Percentiles rank a stretch among this genome's conserved stretches.
Evolutionary conservation across 106 monocot species (phyloP).

Genomic region (Gastrodia elata): DNA sequence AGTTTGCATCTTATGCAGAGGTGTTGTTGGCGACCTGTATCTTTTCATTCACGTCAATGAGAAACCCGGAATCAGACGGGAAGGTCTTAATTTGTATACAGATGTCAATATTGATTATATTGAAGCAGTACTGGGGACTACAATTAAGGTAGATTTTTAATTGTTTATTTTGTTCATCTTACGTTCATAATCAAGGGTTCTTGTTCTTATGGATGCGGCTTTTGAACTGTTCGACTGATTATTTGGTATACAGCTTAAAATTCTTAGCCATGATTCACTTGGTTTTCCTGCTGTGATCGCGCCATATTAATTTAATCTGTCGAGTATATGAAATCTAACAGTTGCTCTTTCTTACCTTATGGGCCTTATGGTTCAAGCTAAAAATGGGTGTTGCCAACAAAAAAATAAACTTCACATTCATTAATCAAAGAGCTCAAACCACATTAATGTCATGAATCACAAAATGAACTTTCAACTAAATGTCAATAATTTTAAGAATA

Average conservation of each 20-base stretch:
- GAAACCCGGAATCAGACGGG: slow-evolving; percentile 68
- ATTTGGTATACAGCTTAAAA: background rate
- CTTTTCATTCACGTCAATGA: slow-evolving; percentile 63
- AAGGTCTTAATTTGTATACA: slow-evolving; percentile 74
- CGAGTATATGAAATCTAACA: background rate
- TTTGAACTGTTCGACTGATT: background rate
- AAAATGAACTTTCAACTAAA: too few species aligned
- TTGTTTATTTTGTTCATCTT: background rate
- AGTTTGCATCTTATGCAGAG: slow-evolving; percentile 34
- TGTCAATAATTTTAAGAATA: too few species aligned
- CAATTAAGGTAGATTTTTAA: slow-evolving; percentile 42
- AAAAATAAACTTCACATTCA: too few species aligned
- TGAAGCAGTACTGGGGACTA: slow-evolving; percentile 86
- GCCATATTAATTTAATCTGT: background rate
- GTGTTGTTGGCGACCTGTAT: slow-evolving; percentile 62
- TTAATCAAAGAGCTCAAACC: too few species aligned
- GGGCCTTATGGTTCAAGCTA: too few species aligned
- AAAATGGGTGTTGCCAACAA: too few species aligned
- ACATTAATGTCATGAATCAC: too few species aligned
- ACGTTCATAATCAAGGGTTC: background rate
- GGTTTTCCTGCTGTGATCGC: background rate
- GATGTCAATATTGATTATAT: slow-evolving; percentile 73
- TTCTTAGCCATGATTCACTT: background rate
- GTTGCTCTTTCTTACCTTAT: too few species aligned
- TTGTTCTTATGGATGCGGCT: background rate